A percentile compares a stretch with the other conserved stretches of the same genome.
Evolutionary conservation across 306 rosid species (phyloP).

Genomic region (Alnus glutinosa): DNA sequence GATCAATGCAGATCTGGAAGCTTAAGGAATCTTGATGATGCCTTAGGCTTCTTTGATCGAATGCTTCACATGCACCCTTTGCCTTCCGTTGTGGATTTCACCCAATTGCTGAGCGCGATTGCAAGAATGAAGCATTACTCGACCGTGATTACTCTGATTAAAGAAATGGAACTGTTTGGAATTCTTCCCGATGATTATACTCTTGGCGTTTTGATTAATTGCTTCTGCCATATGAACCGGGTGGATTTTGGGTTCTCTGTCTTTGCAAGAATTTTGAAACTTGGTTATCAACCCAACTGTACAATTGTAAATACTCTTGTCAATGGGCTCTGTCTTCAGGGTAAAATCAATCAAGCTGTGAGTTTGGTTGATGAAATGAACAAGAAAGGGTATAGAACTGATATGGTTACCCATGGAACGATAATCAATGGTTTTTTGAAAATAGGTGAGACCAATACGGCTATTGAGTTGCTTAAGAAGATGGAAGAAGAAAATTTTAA

Average conservation of each 20-base stretch:
- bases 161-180: constrained; percentile 18
- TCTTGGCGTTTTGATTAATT: constrained; percentile 35
- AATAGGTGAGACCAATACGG: too few relatives aligned
- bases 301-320: constrained; percentile 36
- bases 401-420: too few relatives aligned
- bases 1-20: constrained; percentile 23
- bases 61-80: too few relatives aligned
- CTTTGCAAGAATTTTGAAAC: constrained; percentile 34
- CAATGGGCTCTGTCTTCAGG: constrained; percentile 13
- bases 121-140: constrained; percentile 16
- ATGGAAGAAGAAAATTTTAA: too few relatives aligned
- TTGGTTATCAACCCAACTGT: constrained; percentile 37
- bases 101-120: constrained; percentile 27
- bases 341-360: too few relatives aligned
- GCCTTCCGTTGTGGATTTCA: too few relatives aligned
- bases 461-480: too few relatives aligned
- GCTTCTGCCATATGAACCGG: constrained; percentile 33
- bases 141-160: constrained; percentile 32
- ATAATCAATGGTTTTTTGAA: too few relatives aligned
- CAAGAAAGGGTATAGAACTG: too few relatives aligned
- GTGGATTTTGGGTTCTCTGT: constrained; percentile 38
- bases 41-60: too few relatives aligned
- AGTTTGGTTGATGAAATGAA: too few relatives aligned
- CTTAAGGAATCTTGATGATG: too few relatives aligned
- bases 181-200: constrained; percentile 24